These are phyloP conservation scores for Globisporangium nunn DNA, from an alignment of 352 stramenopile species.

Conservation along the genomic window DNA sequence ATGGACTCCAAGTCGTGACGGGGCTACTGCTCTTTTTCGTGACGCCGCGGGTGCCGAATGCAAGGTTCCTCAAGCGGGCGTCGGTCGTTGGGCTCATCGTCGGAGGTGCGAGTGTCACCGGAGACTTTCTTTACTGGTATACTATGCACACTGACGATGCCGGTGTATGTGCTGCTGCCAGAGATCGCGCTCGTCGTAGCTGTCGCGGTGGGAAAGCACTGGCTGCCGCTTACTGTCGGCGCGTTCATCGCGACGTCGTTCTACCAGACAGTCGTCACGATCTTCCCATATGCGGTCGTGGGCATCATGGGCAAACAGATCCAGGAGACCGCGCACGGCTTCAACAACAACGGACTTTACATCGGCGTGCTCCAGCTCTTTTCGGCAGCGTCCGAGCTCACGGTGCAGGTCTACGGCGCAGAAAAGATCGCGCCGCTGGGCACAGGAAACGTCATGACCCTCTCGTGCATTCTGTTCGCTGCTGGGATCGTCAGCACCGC, in stretches of 20 bases:
- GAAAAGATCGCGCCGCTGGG: constrained; percentile 52
- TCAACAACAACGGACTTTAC: constrained; percentile 80
- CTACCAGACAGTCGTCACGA: constrained; percentile 53
- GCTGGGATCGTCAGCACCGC: no score
- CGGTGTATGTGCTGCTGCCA: constrained; percentile 10
- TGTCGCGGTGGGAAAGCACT: constrained; percentile 40
- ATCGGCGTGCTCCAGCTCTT: constrained; percentile 70
- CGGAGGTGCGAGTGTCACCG: constrained; percentile 25
- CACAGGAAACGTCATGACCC: constrained; percentile 29
- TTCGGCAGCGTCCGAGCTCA: constrained; percentile 49
- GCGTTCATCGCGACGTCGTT: constrained; percentile 50
- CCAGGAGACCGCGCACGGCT: constrained; percentile 49
- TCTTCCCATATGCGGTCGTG: constrained; percentile 75
- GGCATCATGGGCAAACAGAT: constrained; percentile 79
- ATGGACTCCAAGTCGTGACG: constrained; percentile 45
- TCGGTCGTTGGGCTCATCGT: constrained; percentile 37
- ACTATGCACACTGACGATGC: no score
- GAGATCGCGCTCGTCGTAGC: constrained; percentile 40
- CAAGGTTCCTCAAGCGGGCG: constrained; percentile 40
- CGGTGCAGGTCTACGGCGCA: constrained; percentile 67
- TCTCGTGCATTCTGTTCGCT: no score
- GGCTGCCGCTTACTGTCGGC: constrained; percentile 37
- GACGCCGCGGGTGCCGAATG: constrained; percentile 42
- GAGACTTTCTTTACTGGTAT: neutral
- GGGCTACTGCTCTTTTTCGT: constrained; percentile 48